Percentiles rank a stretch among this genome's conserved stretches.
These are phyloP conservation scores for Ustanciosporium gigantosporum DNA, from an alignment of 1,284 basidiomycete species.

Conservation along the genomic window DNA sequence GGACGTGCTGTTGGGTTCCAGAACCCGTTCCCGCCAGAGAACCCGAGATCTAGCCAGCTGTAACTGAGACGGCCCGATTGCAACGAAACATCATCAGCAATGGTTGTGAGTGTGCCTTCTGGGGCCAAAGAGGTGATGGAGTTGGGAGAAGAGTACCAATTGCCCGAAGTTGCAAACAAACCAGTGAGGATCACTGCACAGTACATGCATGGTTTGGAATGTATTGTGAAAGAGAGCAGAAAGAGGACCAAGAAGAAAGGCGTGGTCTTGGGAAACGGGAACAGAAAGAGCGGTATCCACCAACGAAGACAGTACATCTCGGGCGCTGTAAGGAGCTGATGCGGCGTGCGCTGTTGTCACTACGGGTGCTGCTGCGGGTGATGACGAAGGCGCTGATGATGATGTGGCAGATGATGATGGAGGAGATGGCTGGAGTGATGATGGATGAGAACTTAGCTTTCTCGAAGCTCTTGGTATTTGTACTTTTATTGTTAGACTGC, in stretches of 20 bases:
- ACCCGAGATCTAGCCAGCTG: conserved; percentile 23
- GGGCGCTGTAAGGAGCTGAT: too few species aligned
- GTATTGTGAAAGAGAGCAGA: conserved; percentile 46
- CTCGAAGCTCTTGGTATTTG: too few species aligned
- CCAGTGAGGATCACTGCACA: conserved; percentile 49
- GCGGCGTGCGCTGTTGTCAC: too few species aligned
- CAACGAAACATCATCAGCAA: too few species aligned
- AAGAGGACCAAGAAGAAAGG: conserved; percentile 51
- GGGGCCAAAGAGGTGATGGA: background rate
- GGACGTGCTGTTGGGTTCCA: conserved; percentile 13
- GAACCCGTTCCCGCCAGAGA: conserved; percentile 31
- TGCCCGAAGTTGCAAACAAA: conserved; percentile 44
- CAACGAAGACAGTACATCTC: conserved; percentile 53
- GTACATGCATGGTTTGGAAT: conserved; percentile 53
- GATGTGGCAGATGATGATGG: too few species aligned
- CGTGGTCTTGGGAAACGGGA: conserved; percentile 51
- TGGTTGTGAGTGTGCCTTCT: too few species aligned
- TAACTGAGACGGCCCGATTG: conserved; percentile 1
- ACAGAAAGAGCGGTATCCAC: conserved; percentile 55
- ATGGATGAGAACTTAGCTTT: too few species aligned
- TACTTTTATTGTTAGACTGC: too few species aligned
- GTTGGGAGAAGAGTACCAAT: conserved; percentile 24
- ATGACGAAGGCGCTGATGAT: too few species aligned
- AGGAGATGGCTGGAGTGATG: too few species aligned
- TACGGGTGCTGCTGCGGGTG: too few species aligned